phyloP scores from a whole-genome alignment of 2,329 filamentous ascomycete species.

The Cladosporium austrohemisphaericum region DNA sequence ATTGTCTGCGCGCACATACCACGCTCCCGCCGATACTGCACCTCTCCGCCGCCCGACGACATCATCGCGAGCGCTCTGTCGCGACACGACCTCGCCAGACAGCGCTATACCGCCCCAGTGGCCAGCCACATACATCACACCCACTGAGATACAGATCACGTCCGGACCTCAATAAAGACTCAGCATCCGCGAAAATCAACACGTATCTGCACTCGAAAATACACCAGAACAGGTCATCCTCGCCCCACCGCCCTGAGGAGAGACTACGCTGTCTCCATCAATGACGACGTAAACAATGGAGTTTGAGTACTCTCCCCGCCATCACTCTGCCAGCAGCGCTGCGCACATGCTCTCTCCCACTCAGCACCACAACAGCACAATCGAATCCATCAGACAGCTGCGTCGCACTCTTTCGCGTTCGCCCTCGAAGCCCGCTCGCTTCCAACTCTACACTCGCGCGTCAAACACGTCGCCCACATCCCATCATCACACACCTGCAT shows the following conservation, averaged over 20 bases:
- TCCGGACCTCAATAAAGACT: neutral
- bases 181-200: neutral
- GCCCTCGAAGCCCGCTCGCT: conserved; percentile 75
- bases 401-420: conserved; percentile 86
- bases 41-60: conserved; percentile 4
- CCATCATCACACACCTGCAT: conserved; percentile 33
- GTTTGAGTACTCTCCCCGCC: conserved; percentile 49
- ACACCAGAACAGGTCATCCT: neutral
- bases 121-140: neutral
- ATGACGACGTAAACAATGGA: conserved; percentile 37
- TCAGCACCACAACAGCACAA: conserved; percentile 32
- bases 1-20: conserved; percentile 17
- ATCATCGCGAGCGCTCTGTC: conserved; percentile 2
- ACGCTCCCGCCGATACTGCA: conserved; percentile 6
- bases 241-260: neutral
- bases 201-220: too few relatives aligned
- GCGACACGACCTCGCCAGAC: neutral
- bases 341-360: conserved; percentile 85
- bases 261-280: conserved; percentile 6
- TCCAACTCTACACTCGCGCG: conserved; percentile 58
- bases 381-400: conserved; percentile 81
- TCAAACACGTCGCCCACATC: conserved; percentile 38
- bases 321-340: conserved; percentile 62
- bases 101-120: neutral
- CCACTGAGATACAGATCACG: neutral